Percentiles rank a stretch among this genome's conserved stretches.
Conservation (phyloP, 106 monocot species). For the Apostasia ramifera region DNA sequence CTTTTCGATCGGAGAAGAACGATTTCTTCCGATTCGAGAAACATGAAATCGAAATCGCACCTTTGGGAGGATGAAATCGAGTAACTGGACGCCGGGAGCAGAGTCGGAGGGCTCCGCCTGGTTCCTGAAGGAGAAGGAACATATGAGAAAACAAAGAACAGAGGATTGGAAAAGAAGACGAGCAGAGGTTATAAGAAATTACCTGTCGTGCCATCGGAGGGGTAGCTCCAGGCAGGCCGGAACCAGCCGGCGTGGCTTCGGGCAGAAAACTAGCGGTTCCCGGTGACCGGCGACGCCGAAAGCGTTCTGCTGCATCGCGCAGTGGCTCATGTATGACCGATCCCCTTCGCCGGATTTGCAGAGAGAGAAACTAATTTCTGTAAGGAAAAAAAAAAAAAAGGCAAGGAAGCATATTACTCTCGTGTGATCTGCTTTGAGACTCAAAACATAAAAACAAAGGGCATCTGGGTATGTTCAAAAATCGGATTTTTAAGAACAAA, state of each 20-base stretch:
- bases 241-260: conserved; percentile 40
- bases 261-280: conserved; percentile 33
- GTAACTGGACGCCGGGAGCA: background rate
- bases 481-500: too few species aligned
- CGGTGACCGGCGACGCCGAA: conserved; percentile 16
- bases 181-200: background rate
- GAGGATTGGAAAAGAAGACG: background rate
- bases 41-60: background rate
- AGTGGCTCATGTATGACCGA: conserved; percentile 12
- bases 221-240: background rate
- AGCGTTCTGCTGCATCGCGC: conserved; percentile 21
- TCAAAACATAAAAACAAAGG: too few species aligned
- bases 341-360: conserved; percentile 1
- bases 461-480: too few species aligned
- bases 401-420: too few species aligned
- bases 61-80: conserved; percentile 13
- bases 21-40: background rate
- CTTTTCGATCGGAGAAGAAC: too few species aligned
- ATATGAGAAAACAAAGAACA: background rate
- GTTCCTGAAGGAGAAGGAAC: background rate
- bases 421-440: too few species aligned
- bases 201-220: conserved; percentile 15
- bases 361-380: background rate
- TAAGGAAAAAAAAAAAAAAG: background rate
- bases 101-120: conserved; percentile 13